Conservation (phyloP, 2,329 filamentous ascomycete species). For the Botryotinia convoluta region DNA sequence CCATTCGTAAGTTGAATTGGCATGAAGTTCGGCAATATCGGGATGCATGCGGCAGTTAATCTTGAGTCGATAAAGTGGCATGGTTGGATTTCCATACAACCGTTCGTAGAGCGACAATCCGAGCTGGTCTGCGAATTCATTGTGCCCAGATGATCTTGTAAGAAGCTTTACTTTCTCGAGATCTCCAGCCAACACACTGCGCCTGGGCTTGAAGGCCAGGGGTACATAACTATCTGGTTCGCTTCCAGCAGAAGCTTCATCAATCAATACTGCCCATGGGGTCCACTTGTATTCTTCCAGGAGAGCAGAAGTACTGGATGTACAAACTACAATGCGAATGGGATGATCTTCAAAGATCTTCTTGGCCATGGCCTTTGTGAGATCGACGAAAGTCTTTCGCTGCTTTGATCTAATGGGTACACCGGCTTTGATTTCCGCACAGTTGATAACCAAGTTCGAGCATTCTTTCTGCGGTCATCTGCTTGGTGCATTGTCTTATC, state of each 20-base stretch:
- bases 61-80: conserved; percentile 19
- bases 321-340: conserved; percentile 20
- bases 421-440: background rate
- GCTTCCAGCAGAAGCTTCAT: conserved; percentile 19
- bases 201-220: too few species aligned
- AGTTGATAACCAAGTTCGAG: conserved; percentile 10
- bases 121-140: conserved; percentile 8
- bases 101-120: conserved; percentile 2
- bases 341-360: background rate
- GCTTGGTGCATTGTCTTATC: background rate
- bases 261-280: conserved; percentile 3
- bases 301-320: conserved; percentile 16
- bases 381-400: background rate
- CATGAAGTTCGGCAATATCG: conserved; percentile 20
- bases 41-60: conserved; percentile 24
- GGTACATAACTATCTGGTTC: background rate
- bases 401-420: background rate
- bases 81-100: conserved; percentile 4
- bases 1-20: conserved; percentile 18
- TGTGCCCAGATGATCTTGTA: background rate
- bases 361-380: background rate
- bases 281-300: background rate
- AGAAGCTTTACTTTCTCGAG: conserved; percentile 15
- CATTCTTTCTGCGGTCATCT: background rate
- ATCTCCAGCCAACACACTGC: conserved; percentile 13